A percentile compares a stretch with the other conserved stretches of the same genome.
Evolutionary conservation across 2,329 filamentous ascomycete species (phyloP).

Genomic region (Aspergillus brasiliensis): DNA sequence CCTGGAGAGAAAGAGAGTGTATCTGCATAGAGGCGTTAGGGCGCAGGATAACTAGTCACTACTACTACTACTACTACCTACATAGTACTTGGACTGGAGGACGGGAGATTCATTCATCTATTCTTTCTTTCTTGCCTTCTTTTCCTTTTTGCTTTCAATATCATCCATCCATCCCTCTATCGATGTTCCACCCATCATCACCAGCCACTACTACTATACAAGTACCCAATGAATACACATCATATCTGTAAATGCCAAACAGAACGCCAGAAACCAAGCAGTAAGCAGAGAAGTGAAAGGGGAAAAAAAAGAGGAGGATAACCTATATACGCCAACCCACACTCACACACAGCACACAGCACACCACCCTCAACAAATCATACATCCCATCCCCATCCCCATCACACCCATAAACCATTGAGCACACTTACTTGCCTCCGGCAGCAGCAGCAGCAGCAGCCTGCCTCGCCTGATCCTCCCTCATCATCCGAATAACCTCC

Average conservation of each 20-base stretch:
- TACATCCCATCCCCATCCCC: too few species aligned
- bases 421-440: too few species aligned
- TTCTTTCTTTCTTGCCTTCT: background rate
- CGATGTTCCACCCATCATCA: background rate
- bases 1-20: background rate
- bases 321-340: background rate
- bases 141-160: background rate
- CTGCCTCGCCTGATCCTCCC: constrained; percentile 35
- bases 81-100: background rate
- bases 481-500: constrained; percentile 47
- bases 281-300: background rate
- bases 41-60: background rate
- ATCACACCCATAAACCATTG: too few species aligned
- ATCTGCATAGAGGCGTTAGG: background rate
- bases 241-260: background rate
- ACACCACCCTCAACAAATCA: too few species aligned
- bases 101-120: constrained; percentile 1
- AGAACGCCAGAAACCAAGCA: background rate
- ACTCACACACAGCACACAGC: too few species aligned
- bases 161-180: background rate
- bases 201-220: constrained; percentile 2
- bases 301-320: background rate
- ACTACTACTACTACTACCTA: background rate
- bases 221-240: background rate
- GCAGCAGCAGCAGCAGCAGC: background rate